These are phyloP conservation scores for Fusarium nurragi DNA, from an alignment of 2,329 filamentous ascomycete genomes.

Conservation along the genomic window DNA sequence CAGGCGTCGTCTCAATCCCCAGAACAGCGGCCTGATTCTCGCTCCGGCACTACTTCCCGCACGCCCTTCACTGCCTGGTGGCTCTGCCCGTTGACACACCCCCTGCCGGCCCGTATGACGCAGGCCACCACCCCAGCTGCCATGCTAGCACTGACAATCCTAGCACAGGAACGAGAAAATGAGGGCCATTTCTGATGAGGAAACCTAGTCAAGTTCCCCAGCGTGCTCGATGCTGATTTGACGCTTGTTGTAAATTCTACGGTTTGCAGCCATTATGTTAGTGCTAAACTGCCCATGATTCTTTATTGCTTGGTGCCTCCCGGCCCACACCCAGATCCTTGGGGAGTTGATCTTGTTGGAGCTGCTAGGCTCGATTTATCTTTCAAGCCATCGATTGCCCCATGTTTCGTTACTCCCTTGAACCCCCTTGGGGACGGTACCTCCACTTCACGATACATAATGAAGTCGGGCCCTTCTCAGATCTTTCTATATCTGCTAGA, in stretches of 20 bases:
- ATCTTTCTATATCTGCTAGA: conserved; percentile 3
- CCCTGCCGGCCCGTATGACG: conserved; percentile 49
- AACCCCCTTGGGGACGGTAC: conserved; percentile 39
- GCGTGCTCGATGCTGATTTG: conserved; percentile 39
- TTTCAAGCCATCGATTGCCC: conserved; percentile 49
- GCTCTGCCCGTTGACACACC: conserved; percentile 50
- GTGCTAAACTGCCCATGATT: conserved; percentile 42
- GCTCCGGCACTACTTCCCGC: conserved; percentile 43
- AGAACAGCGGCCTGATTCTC: conserved; percentile 35
- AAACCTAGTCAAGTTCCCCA: conserved; percentile 25
- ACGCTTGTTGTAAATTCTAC: conserved; percentile 48
- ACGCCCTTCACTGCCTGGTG: conserved; percentile 38
- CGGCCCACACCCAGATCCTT: conserved; percentile 52
- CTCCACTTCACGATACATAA: conserved; percentile 47
- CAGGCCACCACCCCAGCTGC: conserved; percentile 43
- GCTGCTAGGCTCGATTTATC: conserved; percentile 51
- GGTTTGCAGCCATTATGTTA: conserved; percentile 45
- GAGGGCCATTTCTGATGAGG: conserved; percentile 36
- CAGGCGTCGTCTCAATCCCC: conserved; percentile 30
- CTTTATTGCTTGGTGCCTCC: conserved; percentile 44
- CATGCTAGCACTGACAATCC: conserved; percentile 42
- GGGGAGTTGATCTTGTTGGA: conserved; percentile 49
- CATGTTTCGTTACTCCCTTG: conserved; percentile 49
- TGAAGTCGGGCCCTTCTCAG: conserved; percentile 40
- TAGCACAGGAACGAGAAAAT: conserved; percentile 35